phyloP scores from a whole-genome alignment of 306 rosid species.

The Potentilla sterilis region DNA sequence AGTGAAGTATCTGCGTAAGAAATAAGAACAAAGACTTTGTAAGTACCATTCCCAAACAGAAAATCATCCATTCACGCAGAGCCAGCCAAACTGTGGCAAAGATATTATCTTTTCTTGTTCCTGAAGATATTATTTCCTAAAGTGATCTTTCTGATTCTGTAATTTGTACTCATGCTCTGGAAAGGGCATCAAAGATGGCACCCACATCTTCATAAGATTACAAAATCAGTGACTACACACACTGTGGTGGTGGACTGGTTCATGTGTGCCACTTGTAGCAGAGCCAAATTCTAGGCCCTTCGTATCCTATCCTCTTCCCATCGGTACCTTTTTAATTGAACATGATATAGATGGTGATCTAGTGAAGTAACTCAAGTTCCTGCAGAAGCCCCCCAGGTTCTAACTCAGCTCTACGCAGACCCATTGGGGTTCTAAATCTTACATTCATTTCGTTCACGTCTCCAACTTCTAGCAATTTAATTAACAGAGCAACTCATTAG shows the following conservation, averaged over 20 bases:
- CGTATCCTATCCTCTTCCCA: conserved; percentile 41
- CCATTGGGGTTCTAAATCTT: neutral
- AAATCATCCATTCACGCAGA: neutral
- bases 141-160: neutral
- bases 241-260: neutral
- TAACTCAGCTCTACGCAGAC: neutral
- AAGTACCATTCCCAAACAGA: neutral
- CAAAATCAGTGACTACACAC: neutral
- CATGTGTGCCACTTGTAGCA: conserved; percentile 38
- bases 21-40: no score
- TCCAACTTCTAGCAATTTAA: neutral
- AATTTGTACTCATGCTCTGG: conserved; percentile 1
- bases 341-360: neutral
- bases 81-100: neutral
- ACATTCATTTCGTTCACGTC: neutral
- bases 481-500: neutral
- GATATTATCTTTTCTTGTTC: neutral
- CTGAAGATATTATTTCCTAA: neutral
- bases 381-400: neutral
- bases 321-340: conserved; percentile 7
- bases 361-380: neutral
- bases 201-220: neutral
- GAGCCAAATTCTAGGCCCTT: conserved; percentile 30
- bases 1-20: no score
- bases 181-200: neutral